These are phyloP conservation scores for Neltuma alba DNA, from an alignment of 306 rosid species.

Conservation along the genomic window DNA sequence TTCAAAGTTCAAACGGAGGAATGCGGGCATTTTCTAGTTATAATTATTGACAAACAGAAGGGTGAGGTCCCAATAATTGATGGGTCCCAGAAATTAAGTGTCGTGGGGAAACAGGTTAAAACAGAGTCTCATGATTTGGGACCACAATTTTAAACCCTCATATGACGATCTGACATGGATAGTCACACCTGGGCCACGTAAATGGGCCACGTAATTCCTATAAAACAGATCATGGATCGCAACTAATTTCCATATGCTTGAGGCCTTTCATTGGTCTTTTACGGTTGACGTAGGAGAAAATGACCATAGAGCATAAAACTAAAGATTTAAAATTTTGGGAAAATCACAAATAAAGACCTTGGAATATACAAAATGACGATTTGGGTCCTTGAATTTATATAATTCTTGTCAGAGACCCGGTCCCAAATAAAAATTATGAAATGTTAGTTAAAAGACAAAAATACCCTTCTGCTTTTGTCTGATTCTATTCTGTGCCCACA, in stretches of 20 bases:
- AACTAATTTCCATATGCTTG: not conserved
- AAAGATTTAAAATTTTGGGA: too few relatives aligned
- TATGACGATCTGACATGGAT: conserved; percentile 30
- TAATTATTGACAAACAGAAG: conserved; percentile 47
- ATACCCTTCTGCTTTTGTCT: too few relatives aligned
- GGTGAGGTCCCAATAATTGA: conserved; percentile 52
- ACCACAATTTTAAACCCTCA: conserved; percentile 33
- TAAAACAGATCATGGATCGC: not conserved
- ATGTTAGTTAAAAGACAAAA: too few relatives aligned
- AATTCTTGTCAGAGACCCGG: too few relatives aligned
- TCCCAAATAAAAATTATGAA: too few relatives aligned
- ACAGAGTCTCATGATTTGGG: conserved; percentile 34
- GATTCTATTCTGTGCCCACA: too few relatives aligned
- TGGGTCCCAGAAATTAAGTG: conserved; percentile 52
- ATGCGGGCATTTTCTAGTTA: not conserved
- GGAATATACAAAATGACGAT: too few relatives aligned
- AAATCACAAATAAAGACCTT: too few relatives aligned
- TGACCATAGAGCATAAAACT: too few relatives aligned
- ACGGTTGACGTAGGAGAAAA: not conserved
- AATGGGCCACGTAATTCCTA: conserved; percentile 10
- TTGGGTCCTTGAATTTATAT: too few relatives aligned
- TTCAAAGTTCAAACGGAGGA: not conserved
- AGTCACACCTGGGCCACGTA: conserved; percentile 12
- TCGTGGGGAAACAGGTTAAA: conserved; percentile 42
- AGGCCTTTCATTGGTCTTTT: not conserved